Conservation (phyloP, 1,139 yeast genomes). For the Magnusiomyces suaveolens region DNA sequence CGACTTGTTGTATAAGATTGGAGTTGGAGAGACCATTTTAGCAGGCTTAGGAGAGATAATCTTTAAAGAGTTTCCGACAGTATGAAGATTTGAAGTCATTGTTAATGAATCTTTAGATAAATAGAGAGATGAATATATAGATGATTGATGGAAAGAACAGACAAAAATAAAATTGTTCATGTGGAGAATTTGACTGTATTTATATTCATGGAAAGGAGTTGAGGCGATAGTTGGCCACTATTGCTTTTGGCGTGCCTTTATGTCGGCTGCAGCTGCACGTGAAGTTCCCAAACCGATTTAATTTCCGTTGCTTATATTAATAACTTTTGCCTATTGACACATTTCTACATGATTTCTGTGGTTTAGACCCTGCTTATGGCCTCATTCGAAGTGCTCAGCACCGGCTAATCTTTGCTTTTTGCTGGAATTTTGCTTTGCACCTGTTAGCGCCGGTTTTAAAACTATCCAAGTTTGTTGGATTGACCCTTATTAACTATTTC, state of each 20-base stretch:
- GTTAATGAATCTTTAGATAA: background rate
- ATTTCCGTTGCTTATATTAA: background rate
- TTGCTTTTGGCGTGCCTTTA: background rate
- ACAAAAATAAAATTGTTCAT: too few species aligned
- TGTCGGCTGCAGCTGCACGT: background rate
- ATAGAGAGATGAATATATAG: background rate
- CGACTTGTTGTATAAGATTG: too few species aligned
- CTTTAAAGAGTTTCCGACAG: too few species aligned
- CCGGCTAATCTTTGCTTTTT: too few species aligned
- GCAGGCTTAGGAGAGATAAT: background rate
- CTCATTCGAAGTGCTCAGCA: too few species aligned
- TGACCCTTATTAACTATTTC: background rate
- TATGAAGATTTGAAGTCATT: background rate
- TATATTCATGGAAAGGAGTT: too few species aligned
- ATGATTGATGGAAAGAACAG: background rate
- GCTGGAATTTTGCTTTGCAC: background rate
- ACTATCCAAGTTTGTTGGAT: background rate
- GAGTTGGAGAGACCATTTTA: background rate
- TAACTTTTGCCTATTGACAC: background rate
- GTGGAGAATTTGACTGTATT: too few species aligned
- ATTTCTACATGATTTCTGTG: too few species aligned
- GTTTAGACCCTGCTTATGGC: too few species aligned
- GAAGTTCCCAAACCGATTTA: background rate
- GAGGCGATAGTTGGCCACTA: background rate
- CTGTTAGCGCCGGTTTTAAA: background rate